A percentile compares a stretch with the other conserved stretches of the same genome.
phyloP scores from a whole-genome alignment of 2,329 filamentous ascomycete genomes.

The Cercospora sojina region DNA sequence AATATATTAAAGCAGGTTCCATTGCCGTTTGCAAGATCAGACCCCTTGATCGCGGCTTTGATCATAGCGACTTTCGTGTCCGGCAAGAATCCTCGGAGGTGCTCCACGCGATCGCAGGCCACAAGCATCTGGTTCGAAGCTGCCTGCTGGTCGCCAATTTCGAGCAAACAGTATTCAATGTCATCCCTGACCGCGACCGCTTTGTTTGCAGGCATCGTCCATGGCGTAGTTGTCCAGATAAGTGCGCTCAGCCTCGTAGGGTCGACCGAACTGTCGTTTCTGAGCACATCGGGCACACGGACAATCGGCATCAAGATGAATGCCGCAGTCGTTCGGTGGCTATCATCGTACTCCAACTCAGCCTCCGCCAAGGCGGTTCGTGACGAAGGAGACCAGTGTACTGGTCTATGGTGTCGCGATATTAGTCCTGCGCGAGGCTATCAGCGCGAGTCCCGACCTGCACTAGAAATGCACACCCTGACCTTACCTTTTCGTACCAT shows the following conservation, averaged over 20 bases:
- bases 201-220: conserved; percentile 91
- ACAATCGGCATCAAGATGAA: conserved; percentile 75
- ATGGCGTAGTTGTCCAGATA: conserved; percentile 98
- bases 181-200: conserved; percentile 79
- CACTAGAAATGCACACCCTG: background rate
- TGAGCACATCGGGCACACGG: conserved; percentile 47
- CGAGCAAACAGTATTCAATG: conserved; percentile 61
- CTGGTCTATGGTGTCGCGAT: conserved; percentile 75
- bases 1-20: conserved; percentile 35
- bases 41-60: conserved; percentile 60
- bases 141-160: conserved; percentile 9
- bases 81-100: conserved; percentile 52
- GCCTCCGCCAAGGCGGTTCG: conserved; percentile 78
- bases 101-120: conserved; percentile 67
- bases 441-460: background rate
- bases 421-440: conserved; percentile 56
- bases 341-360: conserved; percentile 78
- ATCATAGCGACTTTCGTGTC: conserved; percentile 49
- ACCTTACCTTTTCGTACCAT: conserved; percentile 62
- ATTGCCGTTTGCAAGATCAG: conserved; percentile 56
- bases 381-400: conserved; percentile 83
- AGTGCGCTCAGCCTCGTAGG: conserved; percentile 65
- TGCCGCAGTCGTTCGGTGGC: conserved; percentile 69
- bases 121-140: conserved; percentile 59
- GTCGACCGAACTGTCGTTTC: conserved; percentile 39